These are phyloP conservation scores for Hypoxylon crocopeplum DNA, from an alignment of 495 filamentous ascomycete genomes.

Conservation along the genomic window DNA sequence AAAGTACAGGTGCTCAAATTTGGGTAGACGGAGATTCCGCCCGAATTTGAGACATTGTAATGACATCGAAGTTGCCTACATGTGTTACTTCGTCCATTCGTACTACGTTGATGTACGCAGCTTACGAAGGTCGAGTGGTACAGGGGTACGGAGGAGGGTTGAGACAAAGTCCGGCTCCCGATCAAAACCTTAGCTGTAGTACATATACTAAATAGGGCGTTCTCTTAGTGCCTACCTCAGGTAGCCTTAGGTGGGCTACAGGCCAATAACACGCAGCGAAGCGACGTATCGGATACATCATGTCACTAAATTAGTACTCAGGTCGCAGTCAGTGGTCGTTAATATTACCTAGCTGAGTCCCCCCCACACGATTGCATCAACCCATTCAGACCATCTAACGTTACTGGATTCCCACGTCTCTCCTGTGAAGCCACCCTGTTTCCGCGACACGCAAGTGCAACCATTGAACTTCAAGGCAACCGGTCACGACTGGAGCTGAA, in stretches of 20 bases:
- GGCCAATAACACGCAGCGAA: too few species aligned
- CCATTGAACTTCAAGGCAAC: constrained; percentile 26
- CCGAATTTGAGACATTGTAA: constrained; percentile 5
- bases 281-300: too few species aligned
- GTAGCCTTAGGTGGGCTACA: too few species aligned
- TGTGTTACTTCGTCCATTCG: not conserved
- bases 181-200: constrained; percentile 9
- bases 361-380: constrained; percentile 45
- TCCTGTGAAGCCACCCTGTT: constrained; percentile 34
- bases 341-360: constrained; percentile 35
- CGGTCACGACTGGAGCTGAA: constrained; percentile 22
- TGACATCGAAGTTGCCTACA: not conserved
- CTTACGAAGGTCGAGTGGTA: constrained; percentile 8
- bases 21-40: not conserved
- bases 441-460: constrained; percentile 38
- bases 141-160: constrained; percentile 8
- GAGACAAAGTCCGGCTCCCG: constrained; percentile 30
- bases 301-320: too few species aligned
- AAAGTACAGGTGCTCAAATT: constrained; percentile 12
- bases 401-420: constrained; percentile 35
- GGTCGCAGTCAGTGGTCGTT: too few species aligned
- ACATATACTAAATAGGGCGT: constrained; percentile 20
- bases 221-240: too few species aligned
- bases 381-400: constrained; percentile 13
- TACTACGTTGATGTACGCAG: not conserved